Base-by-base conservation (phyloP, 768 basidiomycete genomes). In the Mycena amicta region DNA sequence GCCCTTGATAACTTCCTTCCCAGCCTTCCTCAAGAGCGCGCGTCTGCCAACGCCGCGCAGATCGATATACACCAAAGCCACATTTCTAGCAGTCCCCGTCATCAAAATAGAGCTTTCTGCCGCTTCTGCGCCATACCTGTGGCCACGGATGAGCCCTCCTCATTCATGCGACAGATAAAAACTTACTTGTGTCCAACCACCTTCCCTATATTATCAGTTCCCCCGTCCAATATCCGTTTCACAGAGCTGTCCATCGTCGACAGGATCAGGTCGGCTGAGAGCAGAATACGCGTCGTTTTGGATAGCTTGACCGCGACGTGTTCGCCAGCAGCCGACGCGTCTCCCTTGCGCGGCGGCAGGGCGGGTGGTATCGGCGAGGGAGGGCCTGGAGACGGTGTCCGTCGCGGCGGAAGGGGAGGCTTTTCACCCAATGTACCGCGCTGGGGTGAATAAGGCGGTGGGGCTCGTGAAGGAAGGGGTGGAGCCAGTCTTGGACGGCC, bases 41-140 rank as follows among this genome's bases (percentile, higher is more conserved):
- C 83, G 75, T 56, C 89, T 75, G 8, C 89, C 90, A 33, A 93
- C 83, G 0, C 90, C 89, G 2, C 79, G 72, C 77, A 88, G 79
- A 68, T 92, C 90, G 39, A 92, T 80, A 71, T 92, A 93, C 22
- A 93, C 87, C 33, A 92, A 75, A 3, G 81, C 86, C 13, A 90
- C 83, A 71, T 92, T 92, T 59, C 83, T 76, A 30, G 86, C 87
- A 0, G 86, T 84, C 6, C 84, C 86, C 5, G 87, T 83, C 56
- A 87, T 73, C 52, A 89, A 72, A 50, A 79, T 70, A 2, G 86
- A 83, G 20, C 80, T 83, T 45, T 85, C 76, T 11, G 78, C 87
- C 5, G 85, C 87, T 51, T 88, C 84, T 0, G 80, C 68, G 2
- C 90, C 90, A 66, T 87, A 89, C 62, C 81, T 83, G 33, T 50